Evolutionary conservation across 2,329 filamentous ascomycete species (phyloP).

Genomic region (Teratosphaeria epicoccoides): DNA sequence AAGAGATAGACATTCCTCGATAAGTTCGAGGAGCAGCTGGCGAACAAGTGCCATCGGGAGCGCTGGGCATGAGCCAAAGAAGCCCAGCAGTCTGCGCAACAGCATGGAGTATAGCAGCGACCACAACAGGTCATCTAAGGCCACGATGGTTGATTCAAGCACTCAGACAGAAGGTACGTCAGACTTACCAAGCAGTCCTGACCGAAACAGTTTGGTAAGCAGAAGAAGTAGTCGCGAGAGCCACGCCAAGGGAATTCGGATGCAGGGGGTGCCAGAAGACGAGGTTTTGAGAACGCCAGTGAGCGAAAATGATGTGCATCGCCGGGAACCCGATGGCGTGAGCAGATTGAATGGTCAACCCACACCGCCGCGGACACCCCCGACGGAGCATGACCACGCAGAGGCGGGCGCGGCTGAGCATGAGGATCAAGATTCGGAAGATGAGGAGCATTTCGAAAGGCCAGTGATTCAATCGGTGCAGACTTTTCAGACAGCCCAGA

Average conservation of each 20-base stretch:
- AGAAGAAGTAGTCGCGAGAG: constrained; percentile 12
- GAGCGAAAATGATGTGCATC: not conserved
- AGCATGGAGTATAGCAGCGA: constrained; percentile 16
- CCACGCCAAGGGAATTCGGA: constrained; percentile 2
- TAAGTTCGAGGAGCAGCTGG: constrained; percentile 56
- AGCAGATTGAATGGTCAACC: constrained; percentile 20
- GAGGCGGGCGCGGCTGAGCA: constrained; percentile 20
- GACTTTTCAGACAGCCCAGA: constrained; percentile 55
- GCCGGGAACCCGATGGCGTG: constrained; percentile 1
- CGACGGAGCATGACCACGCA: constrained; percentile 1
- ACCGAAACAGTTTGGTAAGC: constrained; percentile 10
- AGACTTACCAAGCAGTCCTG: constrained; percentile 10
- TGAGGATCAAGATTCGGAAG: constrained; percentile 31
- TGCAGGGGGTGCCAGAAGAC: constrained; percentile 21
- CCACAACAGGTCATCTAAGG: constrained; percentile 6
- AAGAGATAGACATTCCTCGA: constrained; percentile 9
- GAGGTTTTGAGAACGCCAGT: constrained; percentile 12
- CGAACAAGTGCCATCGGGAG: constrained; percentile 19
- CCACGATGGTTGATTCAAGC: constrained; percentile 17
- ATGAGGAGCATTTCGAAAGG: constrained; percentile 40
- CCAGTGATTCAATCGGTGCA: constrained; percentile 52
- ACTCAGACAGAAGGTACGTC: constrained; percentile 23
- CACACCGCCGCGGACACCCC: constrained; percentile 24
- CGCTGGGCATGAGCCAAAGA: constrained; percentile 11
- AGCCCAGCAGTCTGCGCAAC: constrained; percentile 21